These are phyloP conservation scores for Breynia disticha DNA, from an alignment of 441 rosid species.

Conservation along the genomic window DNA sequence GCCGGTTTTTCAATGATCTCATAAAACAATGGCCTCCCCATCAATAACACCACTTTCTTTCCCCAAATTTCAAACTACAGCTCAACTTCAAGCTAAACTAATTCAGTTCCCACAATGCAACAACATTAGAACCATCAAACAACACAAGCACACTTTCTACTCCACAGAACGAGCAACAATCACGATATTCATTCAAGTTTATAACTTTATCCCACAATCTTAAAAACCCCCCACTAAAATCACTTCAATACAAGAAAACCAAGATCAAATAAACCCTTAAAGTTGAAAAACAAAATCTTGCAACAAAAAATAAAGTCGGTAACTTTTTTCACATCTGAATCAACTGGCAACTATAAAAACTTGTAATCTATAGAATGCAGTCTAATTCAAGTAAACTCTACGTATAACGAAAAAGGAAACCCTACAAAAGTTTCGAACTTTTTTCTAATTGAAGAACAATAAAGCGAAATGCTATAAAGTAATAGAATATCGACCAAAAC, in stretches of 20 bases:
- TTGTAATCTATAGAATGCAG: too few relatives aligned
- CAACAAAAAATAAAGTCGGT: too few relatives aligned
- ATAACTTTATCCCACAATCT: neutral
- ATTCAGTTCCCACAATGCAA: conserved; percentile 2
- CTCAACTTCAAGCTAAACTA: conserved; percentile 11
- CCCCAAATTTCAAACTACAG: neutral
- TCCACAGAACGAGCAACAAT: conserved; percentile 2
- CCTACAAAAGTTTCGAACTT: too few relatives aligned
- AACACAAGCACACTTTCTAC: neutral
- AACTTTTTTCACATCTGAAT: too few relatives aligned
- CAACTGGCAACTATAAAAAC: too few relatives aligned
- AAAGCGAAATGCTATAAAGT: too few relatives aligned
- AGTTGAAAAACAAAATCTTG: too few relatives aligned
- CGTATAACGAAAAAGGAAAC: too few relatives aligned
- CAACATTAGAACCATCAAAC: conserved; percentile 1
- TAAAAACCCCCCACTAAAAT: conserved; percentile 17
- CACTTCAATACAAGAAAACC: conserved; percentile 10
- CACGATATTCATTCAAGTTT: neutral
- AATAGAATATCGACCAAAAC: too few relatives aligned
- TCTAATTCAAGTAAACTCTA: too few relatives aligned
- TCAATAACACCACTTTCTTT: conserved; percentile 13
- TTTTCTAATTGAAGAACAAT: too few relatives aligned
- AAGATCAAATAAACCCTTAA: conserved; percentile 23
- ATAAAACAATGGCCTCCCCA: conserved; percentile 82
- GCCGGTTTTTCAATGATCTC: conserved; percentile 87